Evolutionary conservation across 2,329 filamentous ascomycete species (phyloP), one percentile per base, ranked within the genome.

Genomic region (Fusarium goolgardi): DNA sequence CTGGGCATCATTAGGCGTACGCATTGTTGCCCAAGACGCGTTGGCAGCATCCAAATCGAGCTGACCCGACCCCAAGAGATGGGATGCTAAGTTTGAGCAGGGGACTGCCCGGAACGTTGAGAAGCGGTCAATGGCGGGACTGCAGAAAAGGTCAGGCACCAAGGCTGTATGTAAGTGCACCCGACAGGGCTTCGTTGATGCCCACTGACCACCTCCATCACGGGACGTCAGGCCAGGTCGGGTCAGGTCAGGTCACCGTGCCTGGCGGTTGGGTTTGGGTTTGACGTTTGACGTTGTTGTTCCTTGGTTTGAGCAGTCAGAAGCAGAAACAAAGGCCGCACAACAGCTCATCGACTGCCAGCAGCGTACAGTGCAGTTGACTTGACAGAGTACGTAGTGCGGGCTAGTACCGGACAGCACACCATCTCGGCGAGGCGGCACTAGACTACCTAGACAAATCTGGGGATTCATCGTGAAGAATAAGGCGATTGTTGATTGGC

Each of bases 21-120:
- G 70, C 71, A 71, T 76, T 78, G 75, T 76, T 77, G 76, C 75
- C 76, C 75, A 76, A 74, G 72, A 52, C 70, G 66, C 59, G 71
- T 65, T 71, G 72, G 66, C 67, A 71, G 66, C 64, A 40, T 58
- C 71, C 71, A 73, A 72, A 70, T 75, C 72, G 67, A 72, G 68
- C 67, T 55, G 52, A 55, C 52, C 47, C 69, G 71, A 69, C 67
- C 63, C 72, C 69, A 71, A 68, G 69, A 70, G 67, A 71, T 74
- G 71, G 69, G 67, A 71, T 74, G 73, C 54, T 51, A 59, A 69
- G 59, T 57, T 53, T 57, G 67, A 75, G 71, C 76, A 78, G 76
- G 76, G 76, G 67, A 77, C 71, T 73, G 73, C 76, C 76, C 69
- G 70, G 76, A 67, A 75, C 67, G 60, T 65, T 55, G 72, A 76